phyloP scores from a whole-genome alignment of 805 yeast species.

The Brettanomyces anomalus region DNA sequence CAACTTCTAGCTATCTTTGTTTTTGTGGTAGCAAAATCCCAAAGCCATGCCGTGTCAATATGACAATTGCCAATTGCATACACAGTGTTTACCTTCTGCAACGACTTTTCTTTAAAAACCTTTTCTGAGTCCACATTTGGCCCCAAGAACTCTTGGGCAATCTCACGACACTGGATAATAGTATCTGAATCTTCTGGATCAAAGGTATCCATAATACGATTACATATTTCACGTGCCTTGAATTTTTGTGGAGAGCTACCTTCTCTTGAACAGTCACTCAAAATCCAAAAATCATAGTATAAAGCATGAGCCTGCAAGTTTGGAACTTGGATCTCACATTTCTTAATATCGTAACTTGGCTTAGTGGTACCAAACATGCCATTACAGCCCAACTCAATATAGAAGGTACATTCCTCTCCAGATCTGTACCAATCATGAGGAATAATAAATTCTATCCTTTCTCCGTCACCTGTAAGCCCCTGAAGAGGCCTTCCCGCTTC shows the following conservation, averaged over 20 bases:
- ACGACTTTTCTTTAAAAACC: constrained; percentile 44
- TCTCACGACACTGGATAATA: constrained; percentile 52
- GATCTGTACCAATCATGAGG: constrained; percentile 43
- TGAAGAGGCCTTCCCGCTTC: constrained; percentile 60
- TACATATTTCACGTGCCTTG: constrained; percentile 73
- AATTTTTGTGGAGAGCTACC: constrained; percentile 77
- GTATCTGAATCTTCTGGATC: constrained; percentile 59
- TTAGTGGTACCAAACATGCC: constrained; percentile 76
- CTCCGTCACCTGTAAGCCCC: constrained; percentile 83
- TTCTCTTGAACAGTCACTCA: constrained; percentile 89
- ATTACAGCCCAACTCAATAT: constrained; percentile 85
- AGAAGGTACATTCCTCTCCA: constrained; percentile 46
- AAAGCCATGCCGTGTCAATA: constrained; percentile 96
- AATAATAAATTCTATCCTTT: constrained; percentile 63
- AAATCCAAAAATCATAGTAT: constrained; percentile 74
- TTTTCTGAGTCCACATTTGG: constrained; percentile 49
- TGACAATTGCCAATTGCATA: constrained; percentile 92
- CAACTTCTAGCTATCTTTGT: constrained; percentile 90
- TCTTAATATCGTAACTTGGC: constrained; percentile 52
- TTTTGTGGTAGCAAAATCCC: constrained; percentile 98
- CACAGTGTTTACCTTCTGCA: constrained; percentile 43
- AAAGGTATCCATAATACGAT: constrained; percentile 73
- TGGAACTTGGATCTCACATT: constrained; percentile 76
- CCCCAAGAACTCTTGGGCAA: constrained; percentile 62
- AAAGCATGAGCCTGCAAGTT: constrained; percentile 73